These are phyloP conservation scores for Leucocoprinus sp. DNA, from an alignment of 768 basidiomycete species.

Conservation along the genomic window DNA sequence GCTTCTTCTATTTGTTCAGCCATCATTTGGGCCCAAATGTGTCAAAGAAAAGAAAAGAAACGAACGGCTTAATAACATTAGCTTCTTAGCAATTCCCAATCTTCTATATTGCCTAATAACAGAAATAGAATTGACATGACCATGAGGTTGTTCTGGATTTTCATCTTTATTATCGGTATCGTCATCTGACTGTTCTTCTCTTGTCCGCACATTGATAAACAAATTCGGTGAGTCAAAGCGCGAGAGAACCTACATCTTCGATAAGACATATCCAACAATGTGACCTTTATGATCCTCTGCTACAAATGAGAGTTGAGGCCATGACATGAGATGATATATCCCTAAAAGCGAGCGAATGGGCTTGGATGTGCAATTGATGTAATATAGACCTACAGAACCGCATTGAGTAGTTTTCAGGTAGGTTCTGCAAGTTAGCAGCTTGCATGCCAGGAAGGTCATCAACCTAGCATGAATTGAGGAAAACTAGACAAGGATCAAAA, in stretches of 20 bases:
- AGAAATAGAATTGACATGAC: slow-evolving; percentile 95
- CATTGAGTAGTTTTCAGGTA: slow-evolving; percentile 88
- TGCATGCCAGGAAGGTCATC: slow-evolving; percentile 92
- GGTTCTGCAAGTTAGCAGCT: slow-evolving; percentile 85
- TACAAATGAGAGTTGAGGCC: slow-evolving; percentile 91
- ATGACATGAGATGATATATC: slow-evolving; percentile 84
- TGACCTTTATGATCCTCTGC: slow-evolving; percentile 85
- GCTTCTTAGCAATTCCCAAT: slow-evolving; percentile 87
- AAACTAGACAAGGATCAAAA: slow-evolving; percentile 16
- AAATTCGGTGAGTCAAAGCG: too few relatives aligned
- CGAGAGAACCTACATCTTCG: slow-evolving; percentile 66
- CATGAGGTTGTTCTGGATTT: slow-evolving; percentile 56
- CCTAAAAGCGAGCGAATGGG: slow-evolving; percentile 39
- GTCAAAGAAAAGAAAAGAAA: slow-evolving; percentile 5
- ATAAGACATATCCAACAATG: slow-evolving; percentile 93
- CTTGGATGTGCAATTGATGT: not conserved
- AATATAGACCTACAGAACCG: slow-evolving; percentile 51
- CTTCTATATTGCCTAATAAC: slow-evolving; percentile 85
- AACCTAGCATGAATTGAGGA: slow-evolving; percentile 37
- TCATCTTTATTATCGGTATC: slow-evolving; percentile 55
- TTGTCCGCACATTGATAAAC: slow-evolving; percentile 11
- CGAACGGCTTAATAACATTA: slow-evolving; percentile 92
- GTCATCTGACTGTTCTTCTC: slow-evolving; percentile 29
- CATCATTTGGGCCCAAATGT: too few relatives aligned
- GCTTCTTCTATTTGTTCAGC: slow-evolving; percentile 85